Base-by-base conservation (phyloP, 768 basidiomycete genomes). In the Auriscalpium vulgare region DNA sequence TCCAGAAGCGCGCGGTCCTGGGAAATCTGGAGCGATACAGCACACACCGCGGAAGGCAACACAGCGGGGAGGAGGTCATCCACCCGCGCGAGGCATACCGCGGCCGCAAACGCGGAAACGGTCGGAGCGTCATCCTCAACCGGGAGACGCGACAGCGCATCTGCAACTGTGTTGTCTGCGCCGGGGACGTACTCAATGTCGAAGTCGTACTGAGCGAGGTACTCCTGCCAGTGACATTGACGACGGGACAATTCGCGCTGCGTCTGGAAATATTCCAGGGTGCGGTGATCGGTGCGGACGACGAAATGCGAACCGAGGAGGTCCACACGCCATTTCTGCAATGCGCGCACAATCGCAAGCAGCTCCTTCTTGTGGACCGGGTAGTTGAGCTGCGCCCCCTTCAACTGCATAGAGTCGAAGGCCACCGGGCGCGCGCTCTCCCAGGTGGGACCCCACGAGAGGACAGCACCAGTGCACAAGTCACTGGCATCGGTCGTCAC, bases 301-400 rank as follows among this genome's bases (percentile, higher is more conserved):
- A 29, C 37, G 52, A 71, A 69, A 8, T 29, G 58, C 5, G 55
- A 51, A 1, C 69, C 67, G 8, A 66, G 45, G 0, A 69, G 55
- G 23, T 67, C 58, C 7, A 55, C 29, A 1, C 62, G 56, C 56
- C 62, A 70, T 37, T 64, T 65, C 55, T 65, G 59, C 6, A 65
- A 54, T 0, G 71, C 71, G 0, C 64, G 50, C 0, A 77, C 64
- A 14, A 78, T 72, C 0, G 72, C 71, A 0, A 74, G 54, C 0
- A 75, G 52, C 58, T 76, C 74, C 54, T 72, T 69, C 53, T 76
- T 66, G 53, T 75, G 74, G 0, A 68, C 64, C 0, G 71, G 71
- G 50, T 76, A 77, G 51, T 74, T 72, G 10, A 23, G 67, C 45
- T 68, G 67, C 1, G 74, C 71, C 10, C 60, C 59, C 37, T 62